Evolutionary conservation across 2,329 filamentous ascomycete genomes (phyloP).

Genomic region (Aureobasidium melanogenum): DNA sequence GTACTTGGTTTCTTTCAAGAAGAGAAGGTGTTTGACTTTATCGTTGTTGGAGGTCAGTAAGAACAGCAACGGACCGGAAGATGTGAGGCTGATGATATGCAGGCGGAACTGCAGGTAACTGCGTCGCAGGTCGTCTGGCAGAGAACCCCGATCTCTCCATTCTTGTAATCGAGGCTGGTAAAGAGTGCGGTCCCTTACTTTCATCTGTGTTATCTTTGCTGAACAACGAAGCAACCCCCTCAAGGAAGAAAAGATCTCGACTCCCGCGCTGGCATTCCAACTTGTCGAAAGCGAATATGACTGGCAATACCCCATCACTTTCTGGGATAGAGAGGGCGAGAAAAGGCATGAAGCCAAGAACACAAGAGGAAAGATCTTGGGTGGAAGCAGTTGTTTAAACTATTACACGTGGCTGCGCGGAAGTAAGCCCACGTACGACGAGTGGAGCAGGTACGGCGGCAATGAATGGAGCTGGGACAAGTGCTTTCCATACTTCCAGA

Average conservation of each 20-base stretch:
- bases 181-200: not conserved
- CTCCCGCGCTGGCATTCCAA: conserved; percentile 44
- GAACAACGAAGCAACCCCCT: conserved; percentile 32
- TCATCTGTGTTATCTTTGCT: not conserved
- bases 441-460: conserved; percentile 39
- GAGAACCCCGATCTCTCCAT: conserved; percentile 14
- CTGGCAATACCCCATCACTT: conserved; percentile 54
- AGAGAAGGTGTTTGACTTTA: not conserved
- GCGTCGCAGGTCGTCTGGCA: conserved; percentile 14
- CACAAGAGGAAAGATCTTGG: conserved; percentile 51
- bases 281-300: conserved; percentile 49
- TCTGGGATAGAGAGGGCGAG: conserved; percentile 52
- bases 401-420: conserved; percentile 58
- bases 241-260: conserved; percentile 44
- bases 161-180: conserved; percentile 12
- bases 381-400: conserved; percentile 51
- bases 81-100: not conserved
- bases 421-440: conserved; percentile 47
- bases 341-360: conserved; percentile 55
- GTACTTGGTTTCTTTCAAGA: not conserved
- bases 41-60: not conserved
- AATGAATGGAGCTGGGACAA: conserved; percentile 49
- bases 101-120: conserved; percentile 15
- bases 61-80: too few species aligned
- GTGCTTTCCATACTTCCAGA: conserved; percentile 44